These are phyloP conservation scores for Singerocomus rubriflavus DNA, from an alignment of 1,284 basidiomycete genomes.

Conservation along the genomic window DNA sequence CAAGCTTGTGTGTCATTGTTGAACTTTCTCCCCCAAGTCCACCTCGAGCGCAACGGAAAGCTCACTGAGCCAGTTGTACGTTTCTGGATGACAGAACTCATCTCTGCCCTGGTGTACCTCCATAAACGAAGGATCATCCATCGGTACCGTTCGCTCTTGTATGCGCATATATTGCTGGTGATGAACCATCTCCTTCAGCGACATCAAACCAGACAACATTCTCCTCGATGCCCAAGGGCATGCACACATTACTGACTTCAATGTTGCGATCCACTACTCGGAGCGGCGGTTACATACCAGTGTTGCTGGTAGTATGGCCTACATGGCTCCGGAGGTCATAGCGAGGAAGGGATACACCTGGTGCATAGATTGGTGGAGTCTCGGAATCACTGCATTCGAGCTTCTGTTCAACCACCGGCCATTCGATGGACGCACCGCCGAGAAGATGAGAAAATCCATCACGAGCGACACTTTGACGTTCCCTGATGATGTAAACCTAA, in stretches of 20 bases:
- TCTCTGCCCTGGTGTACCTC: constrained; percentile 84
- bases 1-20: constrained; percentile 2
- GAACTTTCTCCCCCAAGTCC: constrained; percentile 53
- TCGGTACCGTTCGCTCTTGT: constrained; percentile 54
- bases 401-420: constrained; percentile 85
- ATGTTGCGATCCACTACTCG: constrained; percentile 97
- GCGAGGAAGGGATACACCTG: constrained; percentile 78
- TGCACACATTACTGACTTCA: constrained; percentile 97
- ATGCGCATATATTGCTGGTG: constrained; percentile 20
- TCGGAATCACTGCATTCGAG: constrained; percentile 89
- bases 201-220: constrained; percentile 97
- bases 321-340: constrained; percentile 97
- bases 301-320: constrained; percentile 96
- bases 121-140: constrained; percentile 93
- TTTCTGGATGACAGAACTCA: constrained; percentile 90
- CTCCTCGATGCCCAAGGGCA: constrained; percentile 90
- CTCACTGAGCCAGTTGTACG: constrained; percentile 81
- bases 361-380: constrained; percentile 93
- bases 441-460: constrained; percentile 83
- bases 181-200: constrained; percentile 48
- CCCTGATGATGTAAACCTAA: constrained; percentile 51
- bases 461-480: constrained; percentile 63
- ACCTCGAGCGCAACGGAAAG: constrained; percentile 77
- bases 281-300: constrained; percentile 83
- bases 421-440: constrained; percentile 84